Percentiles rank a stretch among this genome's conserved stretches.
phyloP scores from a whole-genome alignment of 441 rosid genomes.

The Adansonia gregorii region DNA sequence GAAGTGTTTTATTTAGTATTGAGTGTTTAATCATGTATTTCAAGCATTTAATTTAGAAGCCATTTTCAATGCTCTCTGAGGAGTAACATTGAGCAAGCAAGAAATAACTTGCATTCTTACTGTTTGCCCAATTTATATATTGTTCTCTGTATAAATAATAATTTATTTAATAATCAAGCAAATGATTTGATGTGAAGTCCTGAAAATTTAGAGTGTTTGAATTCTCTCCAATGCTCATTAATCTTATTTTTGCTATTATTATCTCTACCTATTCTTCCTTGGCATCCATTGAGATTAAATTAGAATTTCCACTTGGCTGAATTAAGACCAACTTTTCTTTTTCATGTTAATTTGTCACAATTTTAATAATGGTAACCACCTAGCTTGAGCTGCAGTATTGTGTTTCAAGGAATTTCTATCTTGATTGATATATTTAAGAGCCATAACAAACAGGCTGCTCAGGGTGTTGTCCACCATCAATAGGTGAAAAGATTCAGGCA shows the following conservation, averaged over 20 bases:
- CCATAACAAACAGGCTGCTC: background rate
- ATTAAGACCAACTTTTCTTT: no score
- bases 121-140: background rate
- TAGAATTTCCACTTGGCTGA: no score
- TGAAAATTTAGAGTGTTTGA: no score
- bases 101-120: background rate
- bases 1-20: background rate
- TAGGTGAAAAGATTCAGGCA: background rate
- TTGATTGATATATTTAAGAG: constrained; percentile 1
- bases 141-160: background rate
- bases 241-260: no score
- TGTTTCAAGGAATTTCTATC: background rate
- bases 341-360: background rate
- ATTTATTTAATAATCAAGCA: background rate
- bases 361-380: background rate
- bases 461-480: background rate
- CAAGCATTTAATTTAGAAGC: background rate
- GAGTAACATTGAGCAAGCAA: background rate
- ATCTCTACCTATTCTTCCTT: no score
- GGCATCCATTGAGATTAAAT: no score
- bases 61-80: background rate
- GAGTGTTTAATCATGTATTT: constrained; percentile 10
- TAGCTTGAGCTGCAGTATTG: background rate
- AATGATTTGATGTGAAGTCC: background rate
- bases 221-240: no score